Conservation (phyloP, 2,329 filamentous ascomycete species). For the Xylaria sp. region DNA sequence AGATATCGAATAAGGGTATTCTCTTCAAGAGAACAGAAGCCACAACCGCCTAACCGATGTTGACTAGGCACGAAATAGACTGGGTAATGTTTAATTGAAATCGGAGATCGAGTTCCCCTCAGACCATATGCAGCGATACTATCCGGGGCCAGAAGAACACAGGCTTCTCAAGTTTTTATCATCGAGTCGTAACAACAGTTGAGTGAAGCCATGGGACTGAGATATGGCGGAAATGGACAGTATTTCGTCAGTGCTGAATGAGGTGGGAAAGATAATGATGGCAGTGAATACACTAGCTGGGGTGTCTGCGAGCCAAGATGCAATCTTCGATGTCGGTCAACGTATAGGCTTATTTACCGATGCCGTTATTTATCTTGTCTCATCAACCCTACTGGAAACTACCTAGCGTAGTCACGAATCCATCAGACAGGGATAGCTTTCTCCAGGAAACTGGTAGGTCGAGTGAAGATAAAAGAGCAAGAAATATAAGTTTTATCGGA, state of each 20-base stretch:
- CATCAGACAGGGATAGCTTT: not conserved
- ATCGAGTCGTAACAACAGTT: not conserved
- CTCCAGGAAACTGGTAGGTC: not conserved
- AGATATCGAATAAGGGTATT: not conserved
- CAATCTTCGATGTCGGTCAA: not conserved
- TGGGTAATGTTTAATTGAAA: not conserved
- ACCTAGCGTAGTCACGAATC: not conserved
- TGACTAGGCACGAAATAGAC: not conserved
- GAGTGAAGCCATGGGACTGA: not conserved
- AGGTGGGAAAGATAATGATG: not conserved
- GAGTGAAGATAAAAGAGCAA: not conserved
- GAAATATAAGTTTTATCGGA: not conserved
- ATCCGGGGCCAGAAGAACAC: not conserved
- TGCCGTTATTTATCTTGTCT: not conserved
- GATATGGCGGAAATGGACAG: not conserved
- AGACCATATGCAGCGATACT: not conserved
- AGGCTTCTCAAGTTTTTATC: not conserved
- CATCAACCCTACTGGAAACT: not conserved
- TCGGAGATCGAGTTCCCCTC: not conserved
- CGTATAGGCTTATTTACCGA: not conserved
- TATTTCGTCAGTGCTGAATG: not conserved
- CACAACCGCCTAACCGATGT: too few species aligned
- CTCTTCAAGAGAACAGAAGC: not conserved
- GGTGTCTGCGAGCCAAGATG: not conserved
- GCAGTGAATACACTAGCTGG: not conserved